These are phyloP conservation scores for Elsinoe fawcettii DNA, from an alignment of 2,329 filamentous ascomycete genomes.

Conservation along the genomic window DNA sequence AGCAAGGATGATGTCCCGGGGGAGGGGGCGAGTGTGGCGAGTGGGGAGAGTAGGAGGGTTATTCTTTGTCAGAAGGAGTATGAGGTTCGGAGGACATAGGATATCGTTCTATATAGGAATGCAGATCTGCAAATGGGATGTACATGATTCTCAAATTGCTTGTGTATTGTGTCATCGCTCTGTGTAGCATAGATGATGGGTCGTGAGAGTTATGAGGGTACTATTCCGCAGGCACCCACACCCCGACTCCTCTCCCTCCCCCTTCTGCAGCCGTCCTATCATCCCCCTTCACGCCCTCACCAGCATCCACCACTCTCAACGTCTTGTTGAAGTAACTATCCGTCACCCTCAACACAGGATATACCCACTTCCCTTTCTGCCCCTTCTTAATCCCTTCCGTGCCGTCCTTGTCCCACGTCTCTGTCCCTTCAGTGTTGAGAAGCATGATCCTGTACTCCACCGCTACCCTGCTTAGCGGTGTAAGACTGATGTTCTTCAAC, in stretches of 20 bases:
- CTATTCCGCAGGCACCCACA: conserved; percentile 29
- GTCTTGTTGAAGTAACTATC: conserved; percentile 94
- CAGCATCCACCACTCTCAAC: conserved; percentile 70
- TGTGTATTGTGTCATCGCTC: no score
- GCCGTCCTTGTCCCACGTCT: conserved; percentile 16
- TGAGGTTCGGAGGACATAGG: conserved; percentile 4
- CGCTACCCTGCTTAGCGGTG: conserved; percentile 69
- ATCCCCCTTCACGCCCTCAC: conserved; percentile 55
- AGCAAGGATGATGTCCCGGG: not conserved
- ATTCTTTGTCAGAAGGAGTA: conserved; percentile 6
- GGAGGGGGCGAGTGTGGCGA: not conserved
- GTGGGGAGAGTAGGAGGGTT: not conserved
- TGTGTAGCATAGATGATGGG: no score
- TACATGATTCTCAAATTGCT: no score
- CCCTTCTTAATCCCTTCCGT: conserved; percentile 23
- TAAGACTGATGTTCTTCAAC: conserved; percentile 66
- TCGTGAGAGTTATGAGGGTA: no score
- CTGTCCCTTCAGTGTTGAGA: conserved; percentile 29
- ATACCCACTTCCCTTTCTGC: conserved; percentile 55
- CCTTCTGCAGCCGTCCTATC: conserved; percentile 27
- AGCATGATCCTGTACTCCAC: conserved; percentile 70
- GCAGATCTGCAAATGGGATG: no score
- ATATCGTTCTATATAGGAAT: no score
- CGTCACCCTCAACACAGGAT: conserved; percentile 65
- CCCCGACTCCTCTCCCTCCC: conserved; percentile 42